These are phyloP conservation scores for Rubroshorea leprosula DNA, from an alignment of 345 rosid species.

Conservation along the genomic window DNA sequence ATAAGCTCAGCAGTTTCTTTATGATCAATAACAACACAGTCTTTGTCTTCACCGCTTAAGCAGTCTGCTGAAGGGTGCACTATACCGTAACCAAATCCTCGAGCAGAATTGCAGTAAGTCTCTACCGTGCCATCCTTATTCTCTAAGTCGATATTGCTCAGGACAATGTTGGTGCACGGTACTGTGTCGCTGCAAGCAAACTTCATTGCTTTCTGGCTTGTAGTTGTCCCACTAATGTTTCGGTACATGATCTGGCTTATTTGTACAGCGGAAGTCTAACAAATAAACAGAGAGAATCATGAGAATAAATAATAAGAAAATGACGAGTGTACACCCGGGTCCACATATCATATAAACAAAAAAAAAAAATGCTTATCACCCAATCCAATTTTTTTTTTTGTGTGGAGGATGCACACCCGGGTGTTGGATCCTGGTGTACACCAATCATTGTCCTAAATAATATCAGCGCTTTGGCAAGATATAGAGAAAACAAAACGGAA, in stretches of 20 bases:
- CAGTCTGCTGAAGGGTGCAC: conserved; percentile 95
- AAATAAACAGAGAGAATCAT: neutral
- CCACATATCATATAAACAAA: no score
- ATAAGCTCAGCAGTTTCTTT: conserved; percentile 7
- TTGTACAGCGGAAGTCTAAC: conserved; percentile 81
- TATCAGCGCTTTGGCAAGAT: no score
- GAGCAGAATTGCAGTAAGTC: conserved; percentile 88
- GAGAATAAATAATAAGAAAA: neutral
- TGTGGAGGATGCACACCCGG: no score
- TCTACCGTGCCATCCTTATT: conserved; percentile 63
- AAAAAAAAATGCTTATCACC: no score
- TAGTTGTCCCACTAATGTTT: conserved; percentile 76
- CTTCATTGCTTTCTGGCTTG: conserved; percentile 64
- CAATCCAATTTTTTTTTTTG: no score
- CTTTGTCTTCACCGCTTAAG: conserved; percentile 54
- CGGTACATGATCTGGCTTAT: conserved; percentile 83
- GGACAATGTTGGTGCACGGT: conserved; percentile 77
- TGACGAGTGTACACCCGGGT: no score
- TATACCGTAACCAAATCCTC: conserved; percentile 70
- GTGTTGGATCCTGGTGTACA: no score
- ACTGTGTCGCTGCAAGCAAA: conserved; percentile 91
- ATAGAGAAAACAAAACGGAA: conserved; percentile 6
- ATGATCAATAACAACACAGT: conserved; percentile 10
- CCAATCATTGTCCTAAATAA: no score
- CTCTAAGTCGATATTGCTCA: conserved; percentile 73